Evolutionary conservation across 768 basidiomycete genomes (phyloP), one percentile per base, ranked within the genome.

Genomic region (Collybia mongolica): DNA sequence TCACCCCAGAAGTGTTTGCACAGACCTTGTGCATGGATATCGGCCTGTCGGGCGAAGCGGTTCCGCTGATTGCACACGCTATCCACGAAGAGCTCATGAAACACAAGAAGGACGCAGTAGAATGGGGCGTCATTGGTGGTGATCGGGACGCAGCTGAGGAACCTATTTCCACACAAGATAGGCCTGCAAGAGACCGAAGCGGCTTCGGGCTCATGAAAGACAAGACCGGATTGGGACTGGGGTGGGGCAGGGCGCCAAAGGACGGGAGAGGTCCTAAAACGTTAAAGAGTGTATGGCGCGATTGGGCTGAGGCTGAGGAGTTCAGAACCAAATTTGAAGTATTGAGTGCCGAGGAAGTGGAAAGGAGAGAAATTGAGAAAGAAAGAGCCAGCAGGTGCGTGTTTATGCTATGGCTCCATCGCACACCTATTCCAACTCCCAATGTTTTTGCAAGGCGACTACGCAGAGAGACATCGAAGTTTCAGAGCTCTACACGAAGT

Each of bases 61-160:
- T 85, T 5, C 93, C 96, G 5, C 80, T 98, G 46, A 81, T 99
- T 56, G 83, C 96, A 3, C 92, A 95, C 63, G 95, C 97, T 1
- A 71, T 99, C 14, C 93, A 96, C 65, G 97, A 98, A 62, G 97
- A 99, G 62, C 79, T 99, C 39, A 75, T 96, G 60, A 92, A 91
- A 65, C 93, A 97, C 67, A 98, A 96, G 65, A 91, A 90, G 59
- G 94, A 97, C 63, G 92, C 88, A 4, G 81, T 98, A 28, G 97
- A 98, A 63, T 90, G 93, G 83, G 93, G 96, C 17, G 83, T 98
- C 23, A 77, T 98, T 39, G 84, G 82, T 7, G 82, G 85, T 41
- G 72, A 73, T 23, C 57, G 70, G 15, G 72, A 74, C 36, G 48
- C 57, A 20, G 62, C 52, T 20, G 69, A 68, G 9, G 65, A 68